Evolutionary conservation across 2,329 filamentous ascomycete genomes (phyloP).

Genomic region (Phialophora macrospora): DNA sequence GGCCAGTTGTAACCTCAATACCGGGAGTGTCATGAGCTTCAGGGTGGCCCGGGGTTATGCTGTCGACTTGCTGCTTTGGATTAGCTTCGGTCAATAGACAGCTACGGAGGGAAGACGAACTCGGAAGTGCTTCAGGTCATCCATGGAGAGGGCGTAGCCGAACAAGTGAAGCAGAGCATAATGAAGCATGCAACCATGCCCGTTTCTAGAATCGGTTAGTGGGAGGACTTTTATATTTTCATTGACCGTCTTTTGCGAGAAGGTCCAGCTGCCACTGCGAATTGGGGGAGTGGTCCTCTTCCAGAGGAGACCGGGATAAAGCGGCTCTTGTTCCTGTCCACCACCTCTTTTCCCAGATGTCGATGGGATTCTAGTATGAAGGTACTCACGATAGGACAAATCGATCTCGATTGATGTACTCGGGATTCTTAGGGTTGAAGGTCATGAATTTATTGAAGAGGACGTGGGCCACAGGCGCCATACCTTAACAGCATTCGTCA

Average conservation of each 20-base stretch:
- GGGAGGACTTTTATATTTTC: neutral
- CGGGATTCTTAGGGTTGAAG: slow-evolving; percentile 99
- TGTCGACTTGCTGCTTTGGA: slow-evolving; percentile 64
- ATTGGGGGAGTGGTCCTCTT: neutral
- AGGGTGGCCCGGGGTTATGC: slow-evolving; percentile 93
- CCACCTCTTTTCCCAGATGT: neutral
- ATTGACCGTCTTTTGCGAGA: neutral
- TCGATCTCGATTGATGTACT: slow-evolving; percentile 96
- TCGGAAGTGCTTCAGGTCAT: slow-evolving; percentile 96
- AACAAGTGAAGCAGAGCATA: slow-evolving; percentile 97
- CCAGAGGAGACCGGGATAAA: neutral
- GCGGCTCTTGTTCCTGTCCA: neutral
- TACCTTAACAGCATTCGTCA: slow-evolving; percentile 50
- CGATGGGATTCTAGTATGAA: neutral
- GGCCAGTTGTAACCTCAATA: slow-evolving; percentile 96
- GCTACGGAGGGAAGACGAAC: slow-evolving; percentile 64
- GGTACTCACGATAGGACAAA: slow-evolving; percentile 95
- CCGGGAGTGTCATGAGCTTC: slow-evolving; percentile 96
- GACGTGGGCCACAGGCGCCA: slow-evolving; percentile 95
- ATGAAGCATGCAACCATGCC: slow-evolving; percentile 98
- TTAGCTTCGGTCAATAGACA: slow-evolving; percentile 47
- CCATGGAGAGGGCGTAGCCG: slow-evolving; percentile 82
- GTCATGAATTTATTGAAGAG: slow-evolving; percentile 99
- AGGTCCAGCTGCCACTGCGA: neutral
- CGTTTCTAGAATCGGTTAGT: slow-evolving; percentile 68